Evolutionary conservation across 345 rosid genomes (phyloP), one percentile per base, ranked within the genome.

Genomic region (Gynandropsis gynandra): DNA sequence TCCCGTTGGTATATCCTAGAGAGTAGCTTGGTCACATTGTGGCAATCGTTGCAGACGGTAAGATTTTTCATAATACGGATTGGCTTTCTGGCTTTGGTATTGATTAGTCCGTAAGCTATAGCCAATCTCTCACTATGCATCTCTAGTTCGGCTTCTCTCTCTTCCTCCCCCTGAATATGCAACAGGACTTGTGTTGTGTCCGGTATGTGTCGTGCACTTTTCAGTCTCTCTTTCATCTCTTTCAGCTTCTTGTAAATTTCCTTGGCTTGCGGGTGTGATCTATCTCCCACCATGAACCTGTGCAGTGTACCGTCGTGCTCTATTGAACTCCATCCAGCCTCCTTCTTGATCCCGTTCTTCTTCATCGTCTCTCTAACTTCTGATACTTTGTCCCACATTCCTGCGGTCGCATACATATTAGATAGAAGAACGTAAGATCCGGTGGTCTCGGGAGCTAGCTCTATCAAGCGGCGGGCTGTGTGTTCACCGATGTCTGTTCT

Each of bases 351-450:
- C 52, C 76, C 77, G 53, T 51, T 73, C 50, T 52, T 73, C 64
- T 69, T 77, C 79, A 77, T 75, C 49, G 18, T 64, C 67, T 75
- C 76, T 71, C 81, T 66, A 4, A 77, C 75, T 54, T 73, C 37
- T 4, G 79, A 53, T 58, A 75, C 83, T 52, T 67, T 69, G 9
- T 73, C 70, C 81, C 79, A 73, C 58, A 50, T 58, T 46, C 80
- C 88, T 21, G 73, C 83, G 52, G 81, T 69, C 31, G 83, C 84
- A 40, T 87, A 77, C 69, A 81, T 72, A 63, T 79, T 87, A 7
- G 86, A 72, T 8, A 83, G 65, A 54, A 80, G 61, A 59, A 83
- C 68, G 60, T 86, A 75, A 17, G 76, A 59, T 12, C 75, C 75
- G 1, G 62, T 66, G n/a, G 76, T 70, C 35, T 76, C 84, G 3